phyloP scores from a whole-genome alignment of 257 asterid genomes.

The Ilex asprella region DNA sequence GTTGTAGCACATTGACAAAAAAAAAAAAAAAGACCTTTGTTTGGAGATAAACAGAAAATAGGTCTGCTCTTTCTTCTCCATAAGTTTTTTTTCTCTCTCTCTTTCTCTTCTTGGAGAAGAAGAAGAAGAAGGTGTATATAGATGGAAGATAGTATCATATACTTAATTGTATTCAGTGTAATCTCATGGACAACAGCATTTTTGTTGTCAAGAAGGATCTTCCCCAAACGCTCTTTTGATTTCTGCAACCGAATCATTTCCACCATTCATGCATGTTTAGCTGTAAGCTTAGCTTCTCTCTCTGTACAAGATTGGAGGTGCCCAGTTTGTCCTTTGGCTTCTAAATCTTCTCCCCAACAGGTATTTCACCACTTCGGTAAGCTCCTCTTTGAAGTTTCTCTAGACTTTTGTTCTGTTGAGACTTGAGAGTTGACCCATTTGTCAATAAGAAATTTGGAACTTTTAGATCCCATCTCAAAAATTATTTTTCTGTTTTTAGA shows the following conservation, averaged over 20 bases:
- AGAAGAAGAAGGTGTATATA: neutral
- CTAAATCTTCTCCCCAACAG: constrained; percentile 64
- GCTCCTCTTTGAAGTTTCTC: neutral
- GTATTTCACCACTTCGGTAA: constrained; percentile 13
- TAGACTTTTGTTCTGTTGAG: neutral
- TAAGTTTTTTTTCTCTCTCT: no score
- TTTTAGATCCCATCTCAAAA: no score
- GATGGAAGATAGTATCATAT: constrained; percentile 55
- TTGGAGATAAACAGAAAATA: no score
- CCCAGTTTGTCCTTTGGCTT: constrained; percentile 72
- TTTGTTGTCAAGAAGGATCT: constrained; percentile 25
- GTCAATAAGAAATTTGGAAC: no score
- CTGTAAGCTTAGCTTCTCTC: constrained; percentile 47
- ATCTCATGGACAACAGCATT: constrained; percentile 67
- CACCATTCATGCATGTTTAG: constrained; percentile 48
- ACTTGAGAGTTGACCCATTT: no score
- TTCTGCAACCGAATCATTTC: constrained; percentile 81
- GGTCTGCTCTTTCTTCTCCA: neutral
- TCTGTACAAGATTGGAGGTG: constrained; percentile 71
- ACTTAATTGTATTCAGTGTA: constrained; percentile 34
- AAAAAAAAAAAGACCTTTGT: no score
- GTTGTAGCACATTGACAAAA: no score
- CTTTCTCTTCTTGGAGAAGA: neutral
- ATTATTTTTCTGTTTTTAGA: no score
- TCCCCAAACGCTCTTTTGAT: constrained; percentile 55